Base-by-base conservation (phyloP, 2,329 filamentous ascomycete genomes). In the Colletotrichum limetticola region DNA sequence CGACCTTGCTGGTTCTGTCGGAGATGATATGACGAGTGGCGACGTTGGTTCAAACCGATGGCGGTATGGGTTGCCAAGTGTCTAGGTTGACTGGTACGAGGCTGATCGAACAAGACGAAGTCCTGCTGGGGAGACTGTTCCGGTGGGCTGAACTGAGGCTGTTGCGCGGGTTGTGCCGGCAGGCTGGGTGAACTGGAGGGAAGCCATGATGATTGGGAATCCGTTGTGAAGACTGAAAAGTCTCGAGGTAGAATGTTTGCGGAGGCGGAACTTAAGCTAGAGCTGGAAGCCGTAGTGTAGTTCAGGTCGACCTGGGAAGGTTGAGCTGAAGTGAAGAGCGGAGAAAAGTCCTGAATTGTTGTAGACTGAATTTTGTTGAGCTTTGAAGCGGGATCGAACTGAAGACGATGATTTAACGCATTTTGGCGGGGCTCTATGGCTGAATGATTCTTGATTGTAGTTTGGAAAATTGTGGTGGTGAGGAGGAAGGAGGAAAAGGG, bases 171-270 rank as follows among this genome's bases (percentile, higher is more conserved):
- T 85, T 84, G 78, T 86, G 89, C 90, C 90, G 89, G 89, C 89
- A 86, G 88, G 88, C 86, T 89, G 83, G 86, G 79, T 80, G 87
- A 86, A 86, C 86, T 90, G 86, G 91, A 91, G 89, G 92, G 90
- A 91, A 89, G 92, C 93, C 93, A 95, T 95, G 89, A 79, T 95
- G 91, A 90, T 85, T 88, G 88, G 83, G 91, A 90, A 94, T 93
- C 93, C 93, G 93, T 95, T 89, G 89, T 95, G 92, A 92, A 92
- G 91, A 93, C 91, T 90, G 87, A 80, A 78, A 88, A 90, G 90
- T 92, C 91, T 90, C 87, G 89, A 81, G 84, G 82, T 85, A 87
- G 82, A 89, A 91, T 91, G 85, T 85, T 91, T 84, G 85, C 84
- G 86, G 87, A 87, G 79, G 86, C 86, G 84, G 84, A 86, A 86